Base-by-base conservation (phyloP, 768 basidiomycete genomes). In the Ramaria sp. region DNA sequence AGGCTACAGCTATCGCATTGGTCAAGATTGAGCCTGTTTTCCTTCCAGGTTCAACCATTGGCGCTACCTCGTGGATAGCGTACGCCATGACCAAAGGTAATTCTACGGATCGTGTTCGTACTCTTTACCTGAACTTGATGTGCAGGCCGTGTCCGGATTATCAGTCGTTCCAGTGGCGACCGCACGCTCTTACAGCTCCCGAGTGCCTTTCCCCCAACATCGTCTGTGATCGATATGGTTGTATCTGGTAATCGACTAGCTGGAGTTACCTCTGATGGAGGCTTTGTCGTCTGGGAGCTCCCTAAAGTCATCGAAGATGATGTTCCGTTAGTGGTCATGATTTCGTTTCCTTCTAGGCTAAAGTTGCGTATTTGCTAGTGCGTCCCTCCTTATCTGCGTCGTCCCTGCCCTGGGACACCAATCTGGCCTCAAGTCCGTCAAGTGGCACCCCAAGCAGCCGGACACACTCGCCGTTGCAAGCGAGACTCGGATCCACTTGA, bases 11-110 rank as follows among this genome's bases (percentile, higher is more conserved):
- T 3, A 92, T 92, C 54, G 90, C 90, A 15, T 77, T 92, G 49
- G 88, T 92, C 66, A 87, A 83, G 69, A 88, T 91, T 61, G 90
- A 92, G 59, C 73, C 88, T 17, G 79, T 84, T 24, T 92, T 91
- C 72, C 72, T 91, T 57, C 87, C 86, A 46, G 90, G 90, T 15
- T 85, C 86, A 12, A 92, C 90, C 33, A 91, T 92, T 54, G 90
- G 90, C 10, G 90, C 90, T 13, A 91, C 90, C 4, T 86, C 89
- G 65, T 92, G 90, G 88, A 90, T 92, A 58, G 90, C 90, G 15
- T 91, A 92, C 64, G 90, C 89, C 24, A 92, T 92, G 90, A 91
- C 86, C 4, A 82, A 85, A 72, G 88, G 86, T 81, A 59, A 10
- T 65, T 41, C 50, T 33, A 17, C 39, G 27, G 24, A 7, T 37